Evolutionary conservation across 73 alveolate species (phyloP), one percentile per base, ranked within the genome.

Genomic region (Paramecium biaurelia): DNA sequence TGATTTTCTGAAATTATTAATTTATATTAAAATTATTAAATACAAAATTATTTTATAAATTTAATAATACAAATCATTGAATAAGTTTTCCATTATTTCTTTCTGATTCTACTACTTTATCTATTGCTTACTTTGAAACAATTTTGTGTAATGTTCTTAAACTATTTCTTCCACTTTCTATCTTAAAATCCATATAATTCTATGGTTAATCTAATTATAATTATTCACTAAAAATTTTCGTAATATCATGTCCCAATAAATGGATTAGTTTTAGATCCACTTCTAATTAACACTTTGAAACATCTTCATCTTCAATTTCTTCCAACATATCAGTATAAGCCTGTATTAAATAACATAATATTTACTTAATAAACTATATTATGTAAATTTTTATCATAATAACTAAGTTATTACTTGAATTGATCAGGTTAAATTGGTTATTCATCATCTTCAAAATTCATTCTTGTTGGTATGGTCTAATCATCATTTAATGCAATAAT

Each of bases 381-480:
- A 63, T 63, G 84, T 14, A 63, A 26, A 30, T 63, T 30, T 30
- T 26, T 32, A 26, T 63, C 84, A 63, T 63, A 30, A 30, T 63
- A 30, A 63, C 28, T 63, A 32, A 63, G 49, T 30, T 63, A 32
- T 24, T 58, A 23, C 3, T 63, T 32, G 7, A 30, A 26, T 58
- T 58, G 38, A 58, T 58, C 6, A 8, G 43, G 18, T 24, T 67
- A 15, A n/a, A 67, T 67, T 7, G 85, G 85, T 9, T 28, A 67
- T 74, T 74, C 87, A 11, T 74, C 84, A 63, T 63, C 84, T 74
- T 74, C 87, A 37, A 41, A 34, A 7, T 37, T 37, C 87, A 74
- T 74, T 74, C 87, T 74, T 34, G 87, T 74, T 34, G 87, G 87
- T 28, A 74, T 74, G 12, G n/a, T 20, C 12, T 74, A 37, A 74